Evolutionary conservation across 805 yeast genomes (phyloP).

Genomic region (Priceomyces haplophilus): DNA sequence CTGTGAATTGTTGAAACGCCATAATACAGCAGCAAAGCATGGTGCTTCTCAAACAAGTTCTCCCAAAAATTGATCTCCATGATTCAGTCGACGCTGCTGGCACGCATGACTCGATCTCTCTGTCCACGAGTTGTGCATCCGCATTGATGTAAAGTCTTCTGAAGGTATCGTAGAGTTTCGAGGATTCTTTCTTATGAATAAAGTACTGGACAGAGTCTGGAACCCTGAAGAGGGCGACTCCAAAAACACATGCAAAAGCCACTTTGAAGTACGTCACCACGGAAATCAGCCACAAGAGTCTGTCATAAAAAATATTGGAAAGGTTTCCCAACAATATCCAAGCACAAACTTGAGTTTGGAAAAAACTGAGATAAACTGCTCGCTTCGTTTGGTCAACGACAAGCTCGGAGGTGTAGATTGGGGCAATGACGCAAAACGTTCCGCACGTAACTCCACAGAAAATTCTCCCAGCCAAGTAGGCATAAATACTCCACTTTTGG

Average conservation of each 20-base stretch:
- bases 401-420: slow-evolving; percentile 21
- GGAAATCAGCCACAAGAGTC: neutral
- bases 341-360: slow-evolving; percentile 22
- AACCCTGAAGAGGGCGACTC: slow-evolving; percentile 5
- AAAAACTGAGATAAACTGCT: slow-evolving; percentile 18
- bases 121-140: slow-evolving; percentile 2
- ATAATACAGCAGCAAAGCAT: slow-evolving; percentile 23
- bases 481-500: slow-evolving; percentile 8
- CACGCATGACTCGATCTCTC: neutral
- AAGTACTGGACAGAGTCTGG: slow-evolving; percentile 10
- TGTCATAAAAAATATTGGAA: slow-evolving; percentile 5
- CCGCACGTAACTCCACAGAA: slow-evolving; percentile 25
- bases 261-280: slow-evolving; percentile 4
- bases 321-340: slow-evolving; percentile 23
- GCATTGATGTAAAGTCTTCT: slow-evolving; percentile 1
- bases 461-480: slow-evolving; percentile 17
- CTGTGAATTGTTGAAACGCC: slow-evolving; percentile 35
- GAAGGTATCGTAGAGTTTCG: neutral
- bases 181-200: neutral
- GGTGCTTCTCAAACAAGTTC: slow-evolving; percentile 1
- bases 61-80: neutral
- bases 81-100: neutral
- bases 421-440: slow-evolving; percentile 19
- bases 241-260: slow-evolving; percentile 4
- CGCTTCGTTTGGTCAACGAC: slow-evolving; percentile 12